These are phyloP conservation scores for Colletotrichum melonis DNA, from an alignment of 2,329 filamentous ascomycete genomes.

Conservation along the genomic window DNA sequence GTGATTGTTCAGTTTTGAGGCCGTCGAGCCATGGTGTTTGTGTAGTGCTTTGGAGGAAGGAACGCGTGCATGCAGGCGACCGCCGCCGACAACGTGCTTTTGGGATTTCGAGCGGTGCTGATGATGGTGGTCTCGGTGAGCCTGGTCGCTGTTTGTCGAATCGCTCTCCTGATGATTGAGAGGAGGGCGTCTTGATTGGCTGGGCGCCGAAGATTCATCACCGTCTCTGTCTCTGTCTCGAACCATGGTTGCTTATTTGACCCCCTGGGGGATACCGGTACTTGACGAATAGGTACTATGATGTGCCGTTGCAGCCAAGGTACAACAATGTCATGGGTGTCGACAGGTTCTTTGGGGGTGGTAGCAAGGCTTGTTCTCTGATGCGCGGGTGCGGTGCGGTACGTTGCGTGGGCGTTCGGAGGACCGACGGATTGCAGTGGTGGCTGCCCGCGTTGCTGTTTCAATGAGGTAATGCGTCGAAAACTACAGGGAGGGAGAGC, in stretches of 20 bases:
- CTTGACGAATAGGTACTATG: background rate
- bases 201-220: constrained; percentile 58
- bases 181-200: constrained; percentile 67
- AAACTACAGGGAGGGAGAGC: background rate
- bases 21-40: constrained; percentile 51
- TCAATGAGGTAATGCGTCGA: constrained; percentile 30
- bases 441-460: constrained; percentile 19
- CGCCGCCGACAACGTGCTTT: constrained; percentile 58
- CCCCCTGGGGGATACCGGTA: background rate
- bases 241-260: constrained; percentile 47
- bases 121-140: constrained; percentile 42
- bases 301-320: constrained; percentile 2
- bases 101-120: constrained; percentile 41
- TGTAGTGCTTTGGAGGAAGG: constrained; percentile 64
- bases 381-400: constrained; percentile 16
- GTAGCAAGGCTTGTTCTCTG: constrained; percentile 14
- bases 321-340: constrained; percentile 11
- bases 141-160: constrained; percentile 48
- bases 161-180: constrained; percentile 50
- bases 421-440: constrained; percentile 19
- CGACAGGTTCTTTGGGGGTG: constrained; percentile 13
- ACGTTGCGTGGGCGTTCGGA: constrained; percentile 17
- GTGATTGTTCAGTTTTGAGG: constrained; percentile 49
- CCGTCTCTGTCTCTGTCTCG: constrained; percentile 54
- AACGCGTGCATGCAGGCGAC: constrained; percentile 63